Evolutionary conservation across 768 basidiomycete species (phyloP).

Genomic region (Boletellus ananiceps): DNA sequence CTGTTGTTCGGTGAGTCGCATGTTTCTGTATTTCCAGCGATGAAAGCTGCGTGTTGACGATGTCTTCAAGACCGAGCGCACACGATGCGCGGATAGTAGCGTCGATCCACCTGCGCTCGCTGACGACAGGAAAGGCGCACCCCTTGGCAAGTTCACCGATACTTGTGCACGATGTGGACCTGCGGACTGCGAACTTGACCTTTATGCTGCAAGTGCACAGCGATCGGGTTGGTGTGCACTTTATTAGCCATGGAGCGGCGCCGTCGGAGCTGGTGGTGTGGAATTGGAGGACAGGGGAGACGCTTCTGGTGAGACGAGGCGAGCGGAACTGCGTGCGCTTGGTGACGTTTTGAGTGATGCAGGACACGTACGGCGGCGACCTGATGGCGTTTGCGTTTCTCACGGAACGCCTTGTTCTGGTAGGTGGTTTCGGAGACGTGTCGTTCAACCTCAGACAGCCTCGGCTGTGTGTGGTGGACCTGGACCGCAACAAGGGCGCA

Average conservation of each 20-base stretch:
- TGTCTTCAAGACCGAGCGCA: slow-evolving; percentile 8
- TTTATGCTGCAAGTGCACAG: slow-evolving; percentile 54
- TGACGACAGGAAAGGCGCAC: slow-evolving; percentile 45
- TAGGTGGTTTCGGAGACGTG: slow-evolving; percentile 26
- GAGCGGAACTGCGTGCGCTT: neutral
- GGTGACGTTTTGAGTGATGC: neutral
- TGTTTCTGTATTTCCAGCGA: neutral
- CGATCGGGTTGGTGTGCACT: slow-evolving; percentile 49
- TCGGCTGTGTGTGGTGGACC: slow-evolving; percentile 38
- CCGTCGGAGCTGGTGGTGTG: slow-evolving; percentile 52
- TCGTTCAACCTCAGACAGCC: slow-evolving; percentile 22
- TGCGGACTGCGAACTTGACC: slow-evolving; percentile 22
- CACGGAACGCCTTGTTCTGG: slow-evolving; percentile 37
- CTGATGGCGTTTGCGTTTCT: slow-evolving; percentile 42
- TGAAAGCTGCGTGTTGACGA: neutral
- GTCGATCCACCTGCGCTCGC: slow-evolving; percentile 41
- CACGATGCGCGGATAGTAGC: slow-evolving; percentile 16
- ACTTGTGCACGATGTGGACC: slow-evolving; percentile 24
- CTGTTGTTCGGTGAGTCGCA: slow-evolving; percentile 30
- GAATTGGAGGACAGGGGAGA: slow-evolving; percentile 60
- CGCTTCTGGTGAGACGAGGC: slow-evolving; percentile 42
- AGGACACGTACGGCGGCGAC: slow-evolving; percentile 29
- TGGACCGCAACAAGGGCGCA: slow-evolving; percentile 30
- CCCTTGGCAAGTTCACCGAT: slow-evolving; percentile 37
- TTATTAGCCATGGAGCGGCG: slow-evolving; percentile 29